Evolutionary conservation across 2,329 filamentous ascomycete genomes (phyloP).

Genomic region (Chaetomium strumarium): DNA sequence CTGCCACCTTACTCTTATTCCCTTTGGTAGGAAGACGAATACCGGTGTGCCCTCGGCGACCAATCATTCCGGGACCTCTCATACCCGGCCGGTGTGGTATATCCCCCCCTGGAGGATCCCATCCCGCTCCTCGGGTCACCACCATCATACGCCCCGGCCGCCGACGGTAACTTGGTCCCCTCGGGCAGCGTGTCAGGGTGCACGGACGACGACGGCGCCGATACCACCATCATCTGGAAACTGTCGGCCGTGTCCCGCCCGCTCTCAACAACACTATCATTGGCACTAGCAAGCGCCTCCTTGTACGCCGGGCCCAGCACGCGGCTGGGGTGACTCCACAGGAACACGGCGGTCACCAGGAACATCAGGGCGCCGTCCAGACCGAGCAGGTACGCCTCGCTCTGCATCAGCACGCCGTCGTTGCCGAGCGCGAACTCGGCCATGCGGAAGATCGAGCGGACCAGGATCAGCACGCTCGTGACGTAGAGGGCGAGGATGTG

Average conservation of each 20-base stretch:
- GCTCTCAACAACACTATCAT: neutral
- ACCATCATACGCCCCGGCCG: slow-evolving; percentile 1
- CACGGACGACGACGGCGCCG: neutral
- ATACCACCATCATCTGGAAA: slow-evolving; percentile 1
- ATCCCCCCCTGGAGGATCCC: neutral
- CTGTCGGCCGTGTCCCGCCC: slow-evolving; percentile 2
- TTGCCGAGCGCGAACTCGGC: slow-evolving; percentile 42
- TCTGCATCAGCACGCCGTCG: slow-evolving; percentile 36
- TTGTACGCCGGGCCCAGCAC: slow-evolving; percentile 17
- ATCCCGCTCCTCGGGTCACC: neutral
- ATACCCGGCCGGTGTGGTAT: neutral
- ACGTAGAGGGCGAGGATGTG: slow-evolving; percentile 38
- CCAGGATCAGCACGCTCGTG: slow-evolving; percentile 39
- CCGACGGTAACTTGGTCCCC: neutral
- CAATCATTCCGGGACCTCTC: neutral
- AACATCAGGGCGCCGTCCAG: slow-evolving; percentile 30
- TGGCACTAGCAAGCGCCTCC: neutral
- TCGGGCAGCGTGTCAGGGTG: neutral
- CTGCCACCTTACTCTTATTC: no score
- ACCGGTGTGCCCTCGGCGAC: neutral
- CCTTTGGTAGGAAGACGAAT: neutral
- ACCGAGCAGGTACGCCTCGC: slow-evolving; percentile 41
- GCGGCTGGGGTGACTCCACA: slow-evolving; percentile 19
- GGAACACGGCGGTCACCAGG: slow-evolving; percentile 7
- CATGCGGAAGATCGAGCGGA: slow-evolving; percentile 43